phyloP scores from a whole-genome alignment of 169 alveolate genomes.

The Plasmodium inui region DNA sequence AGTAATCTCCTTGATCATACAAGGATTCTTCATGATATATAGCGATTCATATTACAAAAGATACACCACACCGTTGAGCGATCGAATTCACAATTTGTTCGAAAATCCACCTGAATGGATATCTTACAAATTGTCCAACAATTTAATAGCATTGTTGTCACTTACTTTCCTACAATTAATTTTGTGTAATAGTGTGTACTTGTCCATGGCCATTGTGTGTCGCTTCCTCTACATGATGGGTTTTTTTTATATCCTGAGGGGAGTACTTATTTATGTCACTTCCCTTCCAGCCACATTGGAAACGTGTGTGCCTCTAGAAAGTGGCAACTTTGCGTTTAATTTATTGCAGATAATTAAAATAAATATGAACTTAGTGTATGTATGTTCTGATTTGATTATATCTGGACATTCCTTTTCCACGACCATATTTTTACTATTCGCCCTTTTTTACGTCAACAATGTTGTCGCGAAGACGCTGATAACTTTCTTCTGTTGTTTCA shows the following conservation, averaged over 20 bases:
- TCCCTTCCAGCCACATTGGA: slow-evolving; percentile 68
- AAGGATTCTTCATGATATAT: slow-evolving; percentile 64
- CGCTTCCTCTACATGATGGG: slow-evolving; percentile 68
- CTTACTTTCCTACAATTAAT: slow-evolving; percentile 19
- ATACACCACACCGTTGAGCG: slow-evolving; percentile 41
- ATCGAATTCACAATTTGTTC: slow-evolving; percentile 33
- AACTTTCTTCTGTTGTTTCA: slow-evolving; percentile 21
- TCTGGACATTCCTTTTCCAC: slow-evolving; percentile 66
- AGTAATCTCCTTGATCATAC: slow-evolving; percentile 41
- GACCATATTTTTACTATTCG: slow-evolving; percentile 46
- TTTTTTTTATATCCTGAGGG: slow-evolving; percentile 50
- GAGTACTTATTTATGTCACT: slow-evolving; percentile 39
- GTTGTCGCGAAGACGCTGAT: slow-evolving; percentile 9
- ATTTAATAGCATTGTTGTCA: slow-evolving; percentile 41
- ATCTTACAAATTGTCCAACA: slow-evolving; percentile 51
- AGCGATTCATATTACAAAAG: slow-evolving; percentile 56
- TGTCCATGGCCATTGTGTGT: slow-evolving; percentile 60
- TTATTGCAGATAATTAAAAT: slow-evolving; percentile 43
- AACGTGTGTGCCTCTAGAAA: slow-evolving; percentile 47
- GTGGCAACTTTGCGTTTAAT: slow-evolving; percentile 43
- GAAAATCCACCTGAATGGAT: slow-evolving; percentile 38
- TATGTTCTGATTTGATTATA: slow-evolving; percentile 66
- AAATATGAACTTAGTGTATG: slow-evolving; percentile 43
- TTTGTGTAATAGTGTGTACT: slow-evolving; percentile 49
- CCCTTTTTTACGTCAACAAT: slow-evolving; percentile 52